Evolutionary conservation across 257 asterid genomes (phyloP).

Genomic region (Solanum bulbocastanum): DNA sequence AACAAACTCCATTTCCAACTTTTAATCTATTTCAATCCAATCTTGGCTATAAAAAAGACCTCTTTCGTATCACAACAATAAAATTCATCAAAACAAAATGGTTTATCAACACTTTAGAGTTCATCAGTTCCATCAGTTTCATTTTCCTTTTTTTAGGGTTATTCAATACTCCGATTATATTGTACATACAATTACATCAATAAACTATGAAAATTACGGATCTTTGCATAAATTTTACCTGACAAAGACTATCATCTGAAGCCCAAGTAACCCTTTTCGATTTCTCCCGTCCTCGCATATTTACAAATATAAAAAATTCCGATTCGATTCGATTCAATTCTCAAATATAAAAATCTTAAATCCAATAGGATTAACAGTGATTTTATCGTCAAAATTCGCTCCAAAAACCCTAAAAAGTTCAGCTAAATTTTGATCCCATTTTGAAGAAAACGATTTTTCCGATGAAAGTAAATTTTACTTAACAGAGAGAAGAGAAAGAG

Average conservation of each 20-base stretch:
- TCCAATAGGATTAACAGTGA: constrained; percentile 8
- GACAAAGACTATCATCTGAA: constrained; percentile 89
- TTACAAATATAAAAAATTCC: constrained; percentile 18
- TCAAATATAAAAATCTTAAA: constrained; percentile 13
- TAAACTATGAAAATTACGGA: neutral
- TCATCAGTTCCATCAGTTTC: neutral
- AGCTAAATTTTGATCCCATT: neutral
- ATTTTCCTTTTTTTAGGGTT: neutral
- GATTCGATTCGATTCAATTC: constrained; percentile 19
- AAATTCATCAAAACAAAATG: neutral
- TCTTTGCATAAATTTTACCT: constrained; percentile 46
- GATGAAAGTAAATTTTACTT: neutral
- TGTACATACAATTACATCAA: neutral
- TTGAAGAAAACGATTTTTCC: neutral
- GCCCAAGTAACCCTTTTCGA: constrained; percentile 90
- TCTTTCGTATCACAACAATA: neutral
- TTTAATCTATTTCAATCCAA: neutral
- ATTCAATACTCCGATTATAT: neutral
- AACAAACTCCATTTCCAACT: neutral
- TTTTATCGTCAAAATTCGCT: constrained; percentile 7
- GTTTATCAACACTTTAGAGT: neutral
- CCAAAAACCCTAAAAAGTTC: constrained; percentile 1
- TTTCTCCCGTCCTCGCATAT: constrained; percentile 84
- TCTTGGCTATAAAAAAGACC: neutral
- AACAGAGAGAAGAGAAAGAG: neutral